Evolutionary conservation across 2,329 filamentous ascomycete genomes (phyloP), one percentile per base, ranked within the genome.

Genomic region (Coleophoma eucalyptorum): DNA sequence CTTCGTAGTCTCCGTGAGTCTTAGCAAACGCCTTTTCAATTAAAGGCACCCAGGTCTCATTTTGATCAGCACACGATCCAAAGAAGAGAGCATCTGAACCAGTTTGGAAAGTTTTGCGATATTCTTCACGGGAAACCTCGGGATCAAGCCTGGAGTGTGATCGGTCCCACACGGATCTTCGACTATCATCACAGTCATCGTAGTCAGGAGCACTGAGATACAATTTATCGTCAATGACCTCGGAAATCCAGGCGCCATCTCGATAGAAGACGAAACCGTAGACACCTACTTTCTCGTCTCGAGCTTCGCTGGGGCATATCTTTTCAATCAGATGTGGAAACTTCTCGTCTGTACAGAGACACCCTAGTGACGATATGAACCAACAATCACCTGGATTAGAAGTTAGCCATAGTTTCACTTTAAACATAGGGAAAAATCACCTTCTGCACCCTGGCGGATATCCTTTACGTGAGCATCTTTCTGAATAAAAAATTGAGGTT

Each of bases 171-270:
- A 51, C 48, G 3, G 43, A 48, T 42, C 85, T 81, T 46, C 87
- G 83, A 12, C 50, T 47, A 40, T 83, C 82, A 46, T 85, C 81
- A 62, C 88, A 86, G 61, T 90, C 85, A 58, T 94, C 89, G 71
- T 90, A 95, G 62, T 88, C 86, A 3, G 89, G 86, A 2, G 87
- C 89, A 48, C 84, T 87, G 15, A 95, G 78, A 65, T 89, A 95
- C 1, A 96, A 76, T 69, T 94, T 94, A 67, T 96, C 91, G 62
- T 96, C 91, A 51, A 96, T 83, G 53, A 96, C 90, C 53, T 88
- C 90, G 58, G 90, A 89, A 48, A 92, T 87, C 91, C 90, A 96
- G 67, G 93, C 89, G 46, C 90, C 90, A 62, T 95, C 90, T 63
- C 90, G 76, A 65, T 86, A 87, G 65, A 95, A 95, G 41, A 95